phyloP scores from a whole-genome alignment of 1,139 yeast species.

The Kodamaea sp. region DNA sequence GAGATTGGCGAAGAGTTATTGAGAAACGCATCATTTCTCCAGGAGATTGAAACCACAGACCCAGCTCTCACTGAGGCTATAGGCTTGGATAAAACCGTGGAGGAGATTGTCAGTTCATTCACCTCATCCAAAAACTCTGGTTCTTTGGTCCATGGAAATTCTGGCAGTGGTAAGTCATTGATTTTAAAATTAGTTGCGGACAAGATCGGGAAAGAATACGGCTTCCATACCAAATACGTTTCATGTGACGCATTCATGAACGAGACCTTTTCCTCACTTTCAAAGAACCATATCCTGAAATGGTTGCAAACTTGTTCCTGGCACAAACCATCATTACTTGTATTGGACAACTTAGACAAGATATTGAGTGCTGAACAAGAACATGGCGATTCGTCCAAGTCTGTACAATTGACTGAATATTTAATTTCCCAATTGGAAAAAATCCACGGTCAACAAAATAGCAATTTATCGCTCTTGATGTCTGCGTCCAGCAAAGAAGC shows the following conservation, averaged over 20 bases:
- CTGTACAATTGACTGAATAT: constrained; percentile 59
- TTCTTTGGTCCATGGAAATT: constrained; percentile 62
- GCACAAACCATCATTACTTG: constrained; percentile 74
- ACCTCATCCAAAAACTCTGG: constrained; percentile 53
- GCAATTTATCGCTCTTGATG: constrained; percentile 55
- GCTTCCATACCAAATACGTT: constrained; percentile 45
- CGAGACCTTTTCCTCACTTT: constrained; percentile 52
- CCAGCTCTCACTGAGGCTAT: constrained; percentile 36
- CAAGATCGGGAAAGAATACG: constrained; percentile 34
- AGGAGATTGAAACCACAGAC: constrained; percentile 14
- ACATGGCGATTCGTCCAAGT: constrained; percentile 60
- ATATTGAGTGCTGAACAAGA: constrained; percentile 73
- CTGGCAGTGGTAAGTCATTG: constrained; percentile 81
- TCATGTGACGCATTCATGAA: constrained; percentile 59
- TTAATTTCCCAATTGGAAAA: constrained; percentile 41
- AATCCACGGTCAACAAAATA: constrained; percentile 38
- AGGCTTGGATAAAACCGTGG: constrained; percentile 55
- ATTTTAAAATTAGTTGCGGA: constrained; percentile 46
- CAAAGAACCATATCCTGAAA: constrained; percentile 43
- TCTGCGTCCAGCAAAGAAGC: constrained; percentile 67
- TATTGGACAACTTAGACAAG: constrained; percentile 82
- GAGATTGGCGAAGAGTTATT: constrained; percentile 58
- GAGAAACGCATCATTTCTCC: constrained; percentile 50
- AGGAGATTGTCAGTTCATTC: constrained; percentile 45
- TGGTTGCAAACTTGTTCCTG: constrained; percentile 68